phyloP scores from a whole-genome alignment of 805 yeast species.

The Zygoascus flipseniorum region DNA sequence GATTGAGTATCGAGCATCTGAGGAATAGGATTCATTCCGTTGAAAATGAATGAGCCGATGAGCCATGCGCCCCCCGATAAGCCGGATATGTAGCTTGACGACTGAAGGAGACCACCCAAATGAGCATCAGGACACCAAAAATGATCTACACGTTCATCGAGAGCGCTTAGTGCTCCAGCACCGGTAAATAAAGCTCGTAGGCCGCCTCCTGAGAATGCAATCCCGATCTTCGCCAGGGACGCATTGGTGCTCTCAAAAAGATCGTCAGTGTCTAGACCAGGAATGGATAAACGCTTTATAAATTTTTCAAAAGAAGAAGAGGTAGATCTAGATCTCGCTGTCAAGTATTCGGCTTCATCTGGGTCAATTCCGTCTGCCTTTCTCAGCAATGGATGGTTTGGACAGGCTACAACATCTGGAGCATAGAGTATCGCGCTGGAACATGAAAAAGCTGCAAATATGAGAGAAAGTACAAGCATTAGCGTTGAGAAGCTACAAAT shows the following conservation, averaged over 20 bases:
- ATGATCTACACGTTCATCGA: constrained; percentile 46
- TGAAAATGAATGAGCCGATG: constrained; percentile 56
- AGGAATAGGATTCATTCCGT: constrained; percentile 63
- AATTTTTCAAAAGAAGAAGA: constrained; percentile 32
- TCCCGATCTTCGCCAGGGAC: constrained; percentile 22
- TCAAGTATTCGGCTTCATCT: constrained; percentile 20
- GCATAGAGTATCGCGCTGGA: constrained; percentile 5
- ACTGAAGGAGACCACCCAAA: constrained; percentile 58
- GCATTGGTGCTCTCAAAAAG: constrained; percentile 12
- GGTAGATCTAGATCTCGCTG: constrained; percentile 9
- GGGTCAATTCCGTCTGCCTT: constrained; percentile 2
- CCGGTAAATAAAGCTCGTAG: constrained; percentile 79
- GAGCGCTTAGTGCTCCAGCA: constrained; percentile 74
- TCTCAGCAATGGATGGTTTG: constrained; percentile 7
- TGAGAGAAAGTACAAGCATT: neutral
- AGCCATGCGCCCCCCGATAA: constrained; percentile 83
- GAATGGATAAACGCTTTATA: constrained; percentile 36
- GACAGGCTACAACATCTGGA: constrained; percentile 11
- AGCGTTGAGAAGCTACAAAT: too few relatives aligned
- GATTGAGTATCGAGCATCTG: constrained; percentile 38
- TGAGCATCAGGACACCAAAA: neutral
- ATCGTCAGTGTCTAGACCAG: constrained; percentile 34
- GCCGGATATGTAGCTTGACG: constrained; percentile 61
- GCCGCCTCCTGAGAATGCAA: constrained; percentile 82
- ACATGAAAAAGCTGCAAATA: neutral